Percentiles rank a stretch among this genome's conserved stretches.
Conservation (phyloP, 164 flowering plant genomes). For the Liquidambar formosana region DNA sequence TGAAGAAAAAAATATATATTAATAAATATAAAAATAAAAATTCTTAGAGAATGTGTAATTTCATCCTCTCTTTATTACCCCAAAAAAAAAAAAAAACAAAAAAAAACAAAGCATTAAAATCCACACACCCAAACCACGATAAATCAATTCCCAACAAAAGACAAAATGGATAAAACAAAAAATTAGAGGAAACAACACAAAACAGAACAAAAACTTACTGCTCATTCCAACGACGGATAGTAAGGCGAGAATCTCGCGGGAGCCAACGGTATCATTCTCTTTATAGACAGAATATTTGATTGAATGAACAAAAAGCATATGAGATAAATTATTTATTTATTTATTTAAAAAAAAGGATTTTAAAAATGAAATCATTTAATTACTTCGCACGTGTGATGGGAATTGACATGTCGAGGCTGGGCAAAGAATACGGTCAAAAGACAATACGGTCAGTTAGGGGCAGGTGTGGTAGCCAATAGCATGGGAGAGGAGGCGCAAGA, state of each 20-base stretch:
- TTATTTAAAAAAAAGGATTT: too few relatives aligned
- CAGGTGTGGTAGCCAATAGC: conserved; percentile 13
- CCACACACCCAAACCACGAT: too few relatives aligned
- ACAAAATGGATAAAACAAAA: neutral
- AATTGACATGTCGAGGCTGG: conserved; percentile 12
- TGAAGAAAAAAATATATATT: too few relatives aligned
- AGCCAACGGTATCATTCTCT: conserved; percentile 25
- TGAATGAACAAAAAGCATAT: conserved; percentile 8
- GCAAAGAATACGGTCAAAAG: conserved; percentile 21
- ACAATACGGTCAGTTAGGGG: conserved; percentile 12
- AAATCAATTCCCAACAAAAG: too few relatives aligned
- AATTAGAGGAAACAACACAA: neutral
- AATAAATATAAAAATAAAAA: too few relatives aligned
- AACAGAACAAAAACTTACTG: neutral
- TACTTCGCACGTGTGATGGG: conserved; percentile 27
- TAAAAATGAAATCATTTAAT: too few relatives aligned
- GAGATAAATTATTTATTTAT: neutral
- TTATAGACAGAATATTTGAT: neutral
- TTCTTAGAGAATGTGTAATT: too few relatives aligned
- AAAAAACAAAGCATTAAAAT: neutral
- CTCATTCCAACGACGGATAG: conserved; percentile 22
- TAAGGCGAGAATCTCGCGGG: conserved; percentile 59
- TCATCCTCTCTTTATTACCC: too few relatives aligned
- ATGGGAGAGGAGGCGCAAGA: conserved; percentile 12
- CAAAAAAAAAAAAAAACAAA: too few relatives aligned